These are phyloP conservation scores for Tylopilus subfusipes DNA, from an alignment of 768 basidiomycete species.

Conservation along the genomic window DNA sequence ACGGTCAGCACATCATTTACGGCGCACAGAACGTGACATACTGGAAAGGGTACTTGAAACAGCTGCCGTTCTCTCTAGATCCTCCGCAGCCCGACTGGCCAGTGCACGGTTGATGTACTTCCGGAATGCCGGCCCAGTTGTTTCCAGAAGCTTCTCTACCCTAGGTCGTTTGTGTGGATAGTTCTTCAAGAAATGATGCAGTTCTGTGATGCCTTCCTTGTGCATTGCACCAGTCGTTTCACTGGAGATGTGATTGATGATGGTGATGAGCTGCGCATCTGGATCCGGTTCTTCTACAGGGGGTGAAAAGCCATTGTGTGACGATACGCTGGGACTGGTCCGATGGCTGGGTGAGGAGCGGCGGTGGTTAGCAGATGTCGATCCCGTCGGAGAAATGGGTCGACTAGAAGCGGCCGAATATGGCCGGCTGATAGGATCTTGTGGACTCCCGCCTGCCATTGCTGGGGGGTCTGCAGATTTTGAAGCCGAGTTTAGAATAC, in stretches of 20 bases:
- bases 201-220: constrained; percentile 91
- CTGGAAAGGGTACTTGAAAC: constrained; percentile 84
- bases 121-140: constrained; percentile 84
- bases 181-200: constrained; percentile 90
- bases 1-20: constrained; percentile 7
- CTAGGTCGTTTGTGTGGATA: constrained; percentile 80
- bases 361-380: constrained; percentile 50
- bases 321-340: constrained; percentile 67
- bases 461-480: constrained; percentile 37
- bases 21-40: constrained; percentile 36
- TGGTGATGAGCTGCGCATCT: constrained; percentile 75
- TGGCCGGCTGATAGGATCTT: constrained; percentile 42
- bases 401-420: constrained; percentile 62
- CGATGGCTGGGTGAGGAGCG: constrained; percentile 60
- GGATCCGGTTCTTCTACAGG: constrained; percentile 81
- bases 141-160: constrained; percentile 85
- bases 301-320: constrained; percentile 50
- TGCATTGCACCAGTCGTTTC: constrained; percentile 86
- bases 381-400: constrained; percentile 69
- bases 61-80: constrained; percentile 72
- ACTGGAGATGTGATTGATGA: constrained; percentile 84
- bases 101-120: constrained; percentile 89
- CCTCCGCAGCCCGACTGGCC: constrained; percentile 84
- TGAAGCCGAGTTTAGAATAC: constrained; percentile 74
- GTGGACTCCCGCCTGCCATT: constrained; percentile 24